Evolutionary conservation across 805 yeast species (phyloP).

Genomic region (Candida odintsovae): DNA sequence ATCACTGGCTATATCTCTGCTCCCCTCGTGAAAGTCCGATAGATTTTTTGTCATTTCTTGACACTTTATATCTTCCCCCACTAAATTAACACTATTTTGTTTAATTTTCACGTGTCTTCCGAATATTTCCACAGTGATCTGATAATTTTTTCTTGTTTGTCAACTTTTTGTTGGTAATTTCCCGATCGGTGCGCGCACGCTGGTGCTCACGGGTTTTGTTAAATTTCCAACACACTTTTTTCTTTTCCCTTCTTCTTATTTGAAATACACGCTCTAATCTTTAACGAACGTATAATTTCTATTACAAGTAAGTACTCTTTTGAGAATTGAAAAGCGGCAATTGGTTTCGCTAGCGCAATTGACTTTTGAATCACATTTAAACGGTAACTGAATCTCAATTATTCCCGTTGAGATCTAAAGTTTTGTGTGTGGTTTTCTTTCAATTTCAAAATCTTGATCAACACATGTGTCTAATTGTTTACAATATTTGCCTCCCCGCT

Average conservation of each 20-base stretch:
- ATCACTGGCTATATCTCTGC: too few species aligned
- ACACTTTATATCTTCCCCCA: not conserved
- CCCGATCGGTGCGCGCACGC: not conserved
- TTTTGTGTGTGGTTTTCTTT: too few species aligned
- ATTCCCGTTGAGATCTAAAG: not conserved
- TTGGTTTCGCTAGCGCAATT: not conserved
- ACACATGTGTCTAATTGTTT: not conserved
- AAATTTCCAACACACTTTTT: conserved; percentile 1
- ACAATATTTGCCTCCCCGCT: not conserved
- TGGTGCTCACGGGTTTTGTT: not conserved
- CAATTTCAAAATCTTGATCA: not conserved
- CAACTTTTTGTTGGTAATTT: not conserved
- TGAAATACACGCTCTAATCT: not conserved
- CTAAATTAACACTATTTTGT: not conserved
- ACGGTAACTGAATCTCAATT: not conserved
- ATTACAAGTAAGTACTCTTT: not conserved
- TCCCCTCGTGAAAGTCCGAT: not conserved
- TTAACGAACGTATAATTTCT: not conserved
- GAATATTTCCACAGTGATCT: too few species aligned
- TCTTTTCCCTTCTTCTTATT: not conserved
- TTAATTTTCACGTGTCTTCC: not conserved
- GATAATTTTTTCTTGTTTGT: too few species aligned
- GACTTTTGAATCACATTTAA: not conserved
- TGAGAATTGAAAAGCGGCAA: not conserved
- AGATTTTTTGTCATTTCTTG: not conserved